Conservation (phyloP, 345 rosid genomes). For the Eutrema heterophyllum region DNA sequence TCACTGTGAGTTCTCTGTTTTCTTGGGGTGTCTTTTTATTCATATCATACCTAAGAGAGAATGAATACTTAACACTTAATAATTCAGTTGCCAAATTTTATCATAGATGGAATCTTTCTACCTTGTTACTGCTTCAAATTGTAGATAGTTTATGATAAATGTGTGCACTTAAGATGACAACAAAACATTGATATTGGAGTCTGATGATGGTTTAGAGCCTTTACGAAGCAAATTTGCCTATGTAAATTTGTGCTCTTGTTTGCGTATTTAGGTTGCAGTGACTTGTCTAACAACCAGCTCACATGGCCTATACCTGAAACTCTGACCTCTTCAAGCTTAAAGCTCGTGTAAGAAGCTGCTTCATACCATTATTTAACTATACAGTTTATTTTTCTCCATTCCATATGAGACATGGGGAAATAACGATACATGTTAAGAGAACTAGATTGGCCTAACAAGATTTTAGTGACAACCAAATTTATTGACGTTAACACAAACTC, state of each 20-base stretch:
- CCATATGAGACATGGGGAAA: neutral
- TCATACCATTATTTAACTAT: neutral
- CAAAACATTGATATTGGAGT: neutral
- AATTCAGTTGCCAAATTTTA: conserved; percentile 6
- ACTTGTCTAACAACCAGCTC: conserved; percentile 77
- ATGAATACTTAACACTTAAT: no score
- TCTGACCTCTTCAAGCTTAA: conserved; percentile 61
- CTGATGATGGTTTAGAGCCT: neutral
- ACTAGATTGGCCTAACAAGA: neutral
- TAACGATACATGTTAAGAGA: neutral
- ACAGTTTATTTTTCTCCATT: neutral
- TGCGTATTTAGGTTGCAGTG: conserved; percentile 43
- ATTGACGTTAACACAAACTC: neutral
- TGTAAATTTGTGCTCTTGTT: conserved; percentile 7
- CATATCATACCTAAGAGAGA: no score
- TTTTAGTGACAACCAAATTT: neutral
- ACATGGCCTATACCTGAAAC: conserved; percentile 84
- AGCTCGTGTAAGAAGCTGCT: conserved; percentile 53
- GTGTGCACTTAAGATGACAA: neutral
- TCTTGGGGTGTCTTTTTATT: neutral
- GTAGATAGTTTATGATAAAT: neutral
- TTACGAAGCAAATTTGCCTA: neutral
- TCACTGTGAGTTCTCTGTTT: neutral
- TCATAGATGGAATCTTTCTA: neutral
- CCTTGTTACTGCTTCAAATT: neutral